These are phyloP conservation scores for Fusarium irregulare DNA, from an alignment of 2,329 filamentous ascomycete genomes.

Conservation along the genomic window DNA sequence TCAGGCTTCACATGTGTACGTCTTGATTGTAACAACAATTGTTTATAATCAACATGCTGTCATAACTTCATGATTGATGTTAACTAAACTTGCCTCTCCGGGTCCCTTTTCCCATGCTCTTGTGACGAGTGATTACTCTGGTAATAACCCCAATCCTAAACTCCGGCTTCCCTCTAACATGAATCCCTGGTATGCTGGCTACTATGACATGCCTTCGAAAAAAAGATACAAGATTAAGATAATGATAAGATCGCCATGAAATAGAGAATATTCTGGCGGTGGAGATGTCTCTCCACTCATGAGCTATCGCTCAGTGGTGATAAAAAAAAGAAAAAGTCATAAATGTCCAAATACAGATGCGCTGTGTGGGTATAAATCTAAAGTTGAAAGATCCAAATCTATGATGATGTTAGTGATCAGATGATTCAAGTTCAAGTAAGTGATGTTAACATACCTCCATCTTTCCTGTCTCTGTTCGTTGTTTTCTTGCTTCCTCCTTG, in stretches of 20 bases:
- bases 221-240: constrained; percentile 37
- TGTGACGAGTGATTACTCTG: constrained; percentile 26
- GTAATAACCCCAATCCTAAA: constrained; percentile 21
- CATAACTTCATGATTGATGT: constrained; percentile 42
- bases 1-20: background rate
- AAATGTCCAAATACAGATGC: constrained; percentile 38
- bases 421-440: background rate
- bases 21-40: background rate
- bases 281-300: constrained; percentile 11
- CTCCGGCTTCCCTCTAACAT: constrained; percentile 37
- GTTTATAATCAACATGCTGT: background rate
- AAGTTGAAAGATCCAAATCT: constrained; percentile 62
- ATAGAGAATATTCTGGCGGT: constrained; percentile 10
- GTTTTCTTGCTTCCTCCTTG: constrained; percentile 75
- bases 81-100: constrained; percentile 17
- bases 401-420: constrained; percentile 41
- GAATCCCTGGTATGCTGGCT: constrained; percentile 29
- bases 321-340: constrained; percentile 7
- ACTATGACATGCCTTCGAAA: constrained; percentile 18
- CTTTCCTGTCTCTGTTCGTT: constrained; percentile 86
- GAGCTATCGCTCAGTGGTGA: constrained; percentile 36
- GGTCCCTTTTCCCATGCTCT: constrained; percentile 19
- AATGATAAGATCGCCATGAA: constrained; percentile 18
- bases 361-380: constrained; percentile 50
- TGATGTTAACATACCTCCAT: constrained; percentile 79